These are phyloP conservation scores for Crithidia thermophila DNA, from an alignment of 208 protist species.

Conservation along the genomic window DNA sequence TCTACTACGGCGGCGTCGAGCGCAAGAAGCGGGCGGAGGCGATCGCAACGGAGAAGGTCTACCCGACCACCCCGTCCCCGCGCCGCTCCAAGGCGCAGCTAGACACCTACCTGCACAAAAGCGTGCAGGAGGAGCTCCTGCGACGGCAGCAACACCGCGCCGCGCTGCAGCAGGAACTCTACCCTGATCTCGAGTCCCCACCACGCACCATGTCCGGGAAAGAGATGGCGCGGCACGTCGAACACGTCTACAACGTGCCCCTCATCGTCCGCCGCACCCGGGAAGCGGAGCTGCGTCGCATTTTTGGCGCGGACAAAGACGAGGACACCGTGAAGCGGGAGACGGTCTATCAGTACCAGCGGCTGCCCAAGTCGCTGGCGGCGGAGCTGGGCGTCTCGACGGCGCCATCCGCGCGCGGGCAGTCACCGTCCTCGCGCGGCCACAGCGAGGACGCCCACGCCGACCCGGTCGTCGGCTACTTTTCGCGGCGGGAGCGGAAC, in stretches of 20 bases:
- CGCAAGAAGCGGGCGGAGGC: constrained; percentile 44
- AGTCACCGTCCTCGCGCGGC: constrained; percentile 12
- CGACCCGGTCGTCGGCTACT: constrained; percentile 19
- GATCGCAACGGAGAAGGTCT: constrained; percentile 48
- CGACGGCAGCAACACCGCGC: constrained; percentile 67
- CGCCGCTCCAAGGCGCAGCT: constrained; percentile 65
- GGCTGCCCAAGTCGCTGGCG: constrained; percentile 15
- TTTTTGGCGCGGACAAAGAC: constrained; percentile 44
- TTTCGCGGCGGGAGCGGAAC: constrained; percentile 36
- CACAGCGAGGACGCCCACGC: constrained; percentile 11
- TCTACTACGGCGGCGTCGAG: constrained; percentile 61
- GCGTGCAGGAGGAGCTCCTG: constrained; percentile 69
- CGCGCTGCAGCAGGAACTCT: constrained; percentile 64
- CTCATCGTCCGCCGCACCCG: constrained; percentile 42
- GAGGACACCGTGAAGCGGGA: constrained; percentile 14
- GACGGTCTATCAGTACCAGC: constrained; percentile 32
- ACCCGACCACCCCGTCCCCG: constrained; percentile 42
- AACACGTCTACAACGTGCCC: constrained; percentile 71
- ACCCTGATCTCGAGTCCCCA: constrained; percentile 36
- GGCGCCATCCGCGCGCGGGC: constrained; percentile 5
- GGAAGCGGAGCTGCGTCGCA: constrained; percentile 37
- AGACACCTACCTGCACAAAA: constrained; percentile 59
- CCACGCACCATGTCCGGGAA: constrained; percentile 27
- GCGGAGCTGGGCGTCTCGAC: neutral
- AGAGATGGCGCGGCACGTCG: constrained; percentile 54